Evolutionary conservation across 192 early-diverging fungal genomes (phyloP), one percentile per base, ranked within the genome.

Genomic region (Entomortierella beljakovae): DNA sequence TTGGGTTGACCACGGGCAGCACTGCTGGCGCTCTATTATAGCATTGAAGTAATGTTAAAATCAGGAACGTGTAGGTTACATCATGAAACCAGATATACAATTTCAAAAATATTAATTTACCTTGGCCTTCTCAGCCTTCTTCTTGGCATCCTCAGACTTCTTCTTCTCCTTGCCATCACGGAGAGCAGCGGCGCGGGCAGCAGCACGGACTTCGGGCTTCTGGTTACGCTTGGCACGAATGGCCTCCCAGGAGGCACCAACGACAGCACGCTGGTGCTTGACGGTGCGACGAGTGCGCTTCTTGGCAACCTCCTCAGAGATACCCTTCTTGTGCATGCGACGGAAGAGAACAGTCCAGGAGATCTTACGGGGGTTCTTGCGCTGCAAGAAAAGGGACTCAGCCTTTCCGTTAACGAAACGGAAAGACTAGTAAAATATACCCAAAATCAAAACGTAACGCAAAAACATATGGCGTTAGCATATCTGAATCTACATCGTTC

Each of bases 301-400:
- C 93, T 98, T 98, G 84, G 95, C 80, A 37, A 93, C 90, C 87
- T 98, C 97, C 82, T 96, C 94, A 81, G 92, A 93, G 75, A 95
- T 91, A 85, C 97, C 98, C 95, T 99, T 99, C 91, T 96, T 96
- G 92, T 98, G 94, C 82, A 97, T 90, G 88, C 95, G 96, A 84
- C 98, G 94, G 94, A 92, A 98, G 71, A 97, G 92, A 49, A 90
- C 87, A 56, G 98, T 98, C 98, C 98, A 99, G 85, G 88, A 87
- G 75, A 99, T 90, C 90, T 97, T 97, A 81, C 97, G 95, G 48
- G 96, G 95, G 92, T 99, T 99, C 87, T 94, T 89, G 84, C 91
- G 90, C 90, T 98, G 97, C 71, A 95, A 87, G 93, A 98, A 99
- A 83, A 96, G 90, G 55, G 97, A 98, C 87, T 97, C 95, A 81